Evolutionary conservation across 2,329 filamentous ascomycete species (phyloP).

Genomic region (Talaromyces sp.): DNA sequence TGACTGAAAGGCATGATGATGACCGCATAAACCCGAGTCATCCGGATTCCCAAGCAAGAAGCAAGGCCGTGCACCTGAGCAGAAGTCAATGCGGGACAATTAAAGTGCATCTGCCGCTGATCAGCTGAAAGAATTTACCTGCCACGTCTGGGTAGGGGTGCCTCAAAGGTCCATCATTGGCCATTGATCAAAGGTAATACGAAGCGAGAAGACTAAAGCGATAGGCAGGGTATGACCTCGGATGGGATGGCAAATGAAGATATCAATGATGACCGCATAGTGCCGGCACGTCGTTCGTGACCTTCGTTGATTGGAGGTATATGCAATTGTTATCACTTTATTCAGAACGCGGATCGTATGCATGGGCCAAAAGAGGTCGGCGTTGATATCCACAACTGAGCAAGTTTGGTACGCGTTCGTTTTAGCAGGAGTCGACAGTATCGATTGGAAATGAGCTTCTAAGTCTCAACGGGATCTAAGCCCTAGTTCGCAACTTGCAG

Average conservation of each 20-base stretch:
- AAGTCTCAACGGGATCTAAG: slow-evolving; percentile 7
- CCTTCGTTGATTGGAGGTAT: slow-evolving; percentile 12
- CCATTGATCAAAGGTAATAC: slow-evolving; percentile 8
- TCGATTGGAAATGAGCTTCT: slow-evolving; percentile 15
- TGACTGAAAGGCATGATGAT: slow-evolving; percentile 32
- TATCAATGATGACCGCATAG: slow-evolving; percentile 5
- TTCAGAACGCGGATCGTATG: slow-evolving; percentile 10
- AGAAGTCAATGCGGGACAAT: slow-evolving; percentile 35
- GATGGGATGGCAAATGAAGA: slow-evolving; percentile 8
- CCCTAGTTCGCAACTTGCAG: slow-evolving; percentile 8
- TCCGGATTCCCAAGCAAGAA: slow-evolving; percentile 29
- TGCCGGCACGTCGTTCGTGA: slow-evolving; percentile 3
- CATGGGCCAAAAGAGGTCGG: slow-evolving; percentile 9
- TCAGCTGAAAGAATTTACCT: slow-evolving; percentile 38
- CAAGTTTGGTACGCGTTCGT: slow-evolving; percentile 14
- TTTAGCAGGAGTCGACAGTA: slow-evolving; percentile 6
- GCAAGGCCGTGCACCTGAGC: slow-evolving; percentile 34
- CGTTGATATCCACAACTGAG: slow-evolving; percentile 11
- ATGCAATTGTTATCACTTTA: slow-evolving; percentile 10
- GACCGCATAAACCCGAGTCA: slow-evolving; percentile 26
- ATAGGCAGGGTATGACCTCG: slow-evolving; percentile 2
- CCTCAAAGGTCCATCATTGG: slow-evolving; percentile 16
- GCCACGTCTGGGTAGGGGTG: slow-evolving; percentile 17
- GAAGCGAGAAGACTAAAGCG: slow-evolving; percentile 7
- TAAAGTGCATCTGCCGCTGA: slow-evolving; percentile 36